phyloP scores from a whole-genome alignment of 2,329 filamentous ascomycete genomes.

The Monosporascus sp. region DNA sequence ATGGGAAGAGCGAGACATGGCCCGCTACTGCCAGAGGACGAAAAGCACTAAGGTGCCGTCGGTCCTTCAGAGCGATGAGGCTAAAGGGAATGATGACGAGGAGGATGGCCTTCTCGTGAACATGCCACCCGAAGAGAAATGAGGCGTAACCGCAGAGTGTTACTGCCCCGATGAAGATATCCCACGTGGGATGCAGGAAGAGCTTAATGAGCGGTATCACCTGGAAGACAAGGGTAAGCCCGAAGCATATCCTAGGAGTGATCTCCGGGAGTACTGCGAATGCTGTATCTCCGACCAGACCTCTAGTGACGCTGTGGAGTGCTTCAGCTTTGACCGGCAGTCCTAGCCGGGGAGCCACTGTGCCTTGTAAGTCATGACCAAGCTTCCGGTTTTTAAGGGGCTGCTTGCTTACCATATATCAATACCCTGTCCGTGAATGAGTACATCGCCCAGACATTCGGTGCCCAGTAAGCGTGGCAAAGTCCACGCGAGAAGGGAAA shows the following conservation, averaged over 20 bases:
- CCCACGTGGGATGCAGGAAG: constrained; percentile 76
- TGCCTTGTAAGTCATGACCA: constrained; percentile 26
- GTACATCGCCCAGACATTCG: constrained; percentile 95
- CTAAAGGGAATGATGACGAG: constrained; percentile 94
- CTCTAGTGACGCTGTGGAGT: constrained; percentile 83
- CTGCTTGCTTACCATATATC: constrained; percentile 63
- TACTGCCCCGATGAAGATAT: constrained; percentile 81
- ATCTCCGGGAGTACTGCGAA: constrained; percentile 92
- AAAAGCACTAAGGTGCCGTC: constrained; percentile 87
- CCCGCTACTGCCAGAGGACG: constrained; percentile 87
- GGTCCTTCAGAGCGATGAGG: constrained; percentile 82
- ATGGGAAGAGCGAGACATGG: constrained; percentile 90
- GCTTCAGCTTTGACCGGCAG: constrained; percentile 69
- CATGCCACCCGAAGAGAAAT: constrained; percentile 97
- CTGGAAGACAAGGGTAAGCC: constrained; percentile 79
- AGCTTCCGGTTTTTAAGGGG: background rate
- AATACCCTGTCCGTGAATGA: constrained; percentile 82
- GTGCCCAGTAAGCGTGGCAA: constrained; percentile 98
- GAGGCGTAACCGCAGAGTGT: constrained; percentile 94
- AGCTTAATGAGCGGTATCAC: constrained; percentile 75
- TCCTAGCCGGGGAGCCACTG: constrained; percentile 78
- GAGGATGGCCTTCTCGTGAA: constrained; percentile 95
- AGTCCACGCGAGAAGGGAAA: constrained; percentile 93
- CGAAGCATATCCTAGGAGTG: constrained; percentile 73
- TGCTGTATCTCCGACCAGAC: constrained; percentile 85